Conservation (phyloP, 768 basidiomycete species). For the Boletus coccyginus region DNA sequence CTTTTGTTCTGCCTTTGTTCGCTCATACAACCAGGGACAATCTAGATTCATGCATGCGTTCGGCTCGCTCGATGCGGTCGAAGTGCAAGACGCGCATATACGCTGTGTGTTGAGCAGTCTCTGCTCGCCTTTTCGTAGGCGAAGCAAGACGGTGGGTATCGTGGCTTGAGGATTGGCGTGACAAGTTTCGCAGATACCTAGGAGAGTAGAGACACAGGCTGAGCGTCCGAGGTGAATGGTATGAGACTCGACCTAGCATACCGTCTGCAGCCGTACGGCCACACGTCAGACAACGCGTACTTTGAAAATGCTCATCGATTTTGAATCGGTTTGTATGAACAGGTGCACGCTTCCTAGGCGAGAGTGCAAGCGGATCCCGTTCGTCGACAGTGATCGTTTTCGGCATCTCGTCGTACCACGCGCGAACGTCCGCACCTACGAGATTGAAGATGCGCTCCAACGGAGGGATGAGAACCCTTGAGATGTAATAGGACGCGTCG, state of each 20-base stretch:
- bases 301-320: slow-evolving; percentile 77
- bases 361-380: slow-evolving; percentile 32
- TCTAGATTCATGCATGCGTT: slow-evolving; percentile 79
- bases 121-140: slow-evolving; percentile 52
- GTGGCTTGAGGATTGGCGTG: slow-evolving; percentile 48
- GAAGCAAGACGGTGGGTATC: slow-evolving; percentile 53
- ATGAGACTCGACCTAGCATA: neutral
- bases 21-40: slow-evolving; percentile 79
- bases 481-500: slow-evolving; percentile 90
- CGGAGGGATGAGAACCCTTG: slow-evolving; percentile 82
- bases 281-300: slow-evolving; percentile 69
- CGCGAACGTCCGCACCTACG: neutral
- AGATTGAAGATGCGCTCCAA: slow-evolving; percentile 89
- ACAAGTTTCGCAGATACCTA: slow-evolving; percentile 70
- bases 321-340: slow-evolving; percentile 40
- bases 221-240: neutral
- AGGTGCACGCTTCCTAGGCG: slow-evolving; percentile 35
- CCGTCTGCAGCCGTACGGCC: slow-evolving; percentile 45
- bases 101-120: slow-evolving; percentile 56
- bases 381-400: slow-evolving; percentile 31
- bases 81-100: slow-evolving; percentile 72
- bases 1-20: slow-evolving; percentile 55
- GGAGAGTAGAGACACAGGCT: neutral
- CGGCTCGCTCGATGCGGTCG: slow-evolving; percentile 51
- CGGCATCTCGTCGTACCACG: too few species aligned